A percentile compares a stretch with the other conserved stretches of the same genome.
Conservation (phyloP, 495 filamentous ascomycete species). For the Penicillium longicatenatum region DNA sequence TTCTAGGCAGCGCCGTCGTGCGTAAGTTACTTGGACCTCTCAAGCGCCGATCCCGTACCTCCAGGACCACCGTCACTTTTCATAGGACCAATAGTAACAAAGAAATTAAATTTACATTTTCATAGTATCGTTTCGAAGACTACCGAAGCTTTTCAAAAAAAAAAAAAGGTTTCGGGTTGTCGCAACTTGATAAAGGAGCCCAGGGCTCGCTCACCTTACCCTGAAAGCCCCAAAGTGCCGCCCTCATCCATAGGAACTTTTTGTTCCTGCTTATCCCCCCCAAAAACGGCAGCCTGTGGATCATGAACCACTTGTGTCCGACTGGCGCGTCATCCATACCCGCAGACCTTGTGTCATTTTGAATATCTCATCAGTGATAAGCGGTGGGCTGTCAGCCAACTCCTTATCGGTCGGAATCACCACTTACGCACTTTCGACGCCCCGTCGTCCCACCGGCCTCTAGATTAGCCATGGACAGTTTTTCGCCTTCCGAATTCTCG, state of each 20-base stretch:
- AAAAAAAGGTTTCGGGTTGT: slow-evolving; percentile 2
- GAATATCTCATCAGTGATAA: slow-evolving; percentile 11
- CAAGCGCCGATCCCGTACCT: background rate
- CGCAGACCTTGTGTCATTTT: slow-evolving; percentile 2
- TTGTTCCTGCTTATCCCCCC: slow-evolving; percentile 5
- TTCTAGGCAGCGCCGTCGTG: slow-evolving; percentile 25
- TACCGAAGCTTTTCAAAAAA: background rate
- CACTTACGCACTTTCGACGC: slow-evolving; percentile 9
- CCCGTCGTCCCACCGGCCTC: slow-evolving; percentile 2
- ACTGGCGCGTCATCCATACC: slow-evolving; percentile 13
- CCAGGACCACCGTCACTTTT: background rate
- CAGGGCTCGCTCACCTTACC: background rate
- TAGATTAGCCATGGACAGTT: slow-evolving; percentile 24
- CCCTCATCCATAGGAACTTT: slow-evolving; percentile 22
- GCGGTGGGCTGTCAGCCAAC: slow-evolving; percentile 7
- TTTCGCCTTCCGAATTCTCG: slow-evolving; percentile 23
- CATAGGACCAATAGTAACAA: background rate
- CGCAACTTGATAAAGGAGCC: background rate
- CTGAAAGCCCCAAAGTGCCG: slow-evolving; percentile 3
- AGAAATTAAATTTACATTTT: background rate
- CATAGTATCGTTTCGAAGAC: background rate
- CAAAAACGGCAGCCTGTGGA: slow-evolving; percentile 4
- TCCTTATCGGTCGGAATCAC: slow-evolving; percentile 19
- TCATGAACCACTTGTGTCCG: slow-evolving; percentile 14
- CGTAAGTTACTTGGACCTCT: slow-evolving; percentile 13